Evolutionary conservation across 495 filamentous ascomycete species (phyloP), one percentile per base, ranked within the genome.

Genomic region (Penicillium goetzii): DNA sequence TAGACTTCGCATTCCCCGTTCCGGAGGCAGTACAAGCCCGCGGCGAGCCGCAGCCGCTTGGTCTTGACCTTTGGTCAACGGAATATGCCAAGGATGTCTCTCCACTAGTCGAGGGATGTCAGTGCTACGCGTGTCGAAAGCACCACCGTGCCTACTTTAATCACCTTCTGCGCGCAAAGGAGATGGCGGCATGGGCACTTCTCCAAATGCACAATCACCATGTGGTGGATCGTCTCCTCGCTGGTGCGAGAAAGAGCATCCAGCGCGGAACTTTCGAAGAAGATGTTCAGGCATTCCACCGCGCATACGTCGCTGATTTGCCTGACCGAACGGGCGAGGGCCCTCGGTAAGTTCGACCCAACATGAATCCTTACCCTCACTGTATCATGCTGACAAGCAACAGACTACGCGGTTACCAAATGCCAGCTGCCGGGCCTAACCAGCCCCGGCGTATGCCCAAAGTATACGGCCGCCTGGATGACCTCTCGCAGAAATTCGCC

Each of bases 161-260:
- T 61, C 96, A 99, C 71, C 83, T 99, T 6, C 83, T 99, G 4
- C 73, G 80, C 17, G 92, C 95, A 0, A 93, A 92, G 66, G 95
- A 99, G 74, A 97, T 99, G 96, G 87, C 97, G 3, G 94, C 86
- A 26, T 99, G 95, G 95, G 90, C 91, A 3, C 82, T 99, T 15
- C 78, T 99, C 28, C 93, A 97, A 72, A 81, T 96, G 14, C 95
- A 99, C 76, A 99, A 99, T 72, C 84, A 91, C 67, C 81, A 87
- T 32, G 76, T 90, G 2, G 72, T 96, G 51, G 81, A 87, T 56
- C 45, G 69, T 0, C 98, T 99, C 80, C 97, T 98, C 72, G 72
- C 79, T 0, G 80, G 79, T 0, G 80, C 96, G 6, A 86, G 93
- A 8, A 68, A 72, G 3, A 86, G 82, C 52, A 89, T 92, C 17